Conservation (phyloP, 2,329 filamentous ascomycete genomes). For the Rutstroemia sp. region DNA sequence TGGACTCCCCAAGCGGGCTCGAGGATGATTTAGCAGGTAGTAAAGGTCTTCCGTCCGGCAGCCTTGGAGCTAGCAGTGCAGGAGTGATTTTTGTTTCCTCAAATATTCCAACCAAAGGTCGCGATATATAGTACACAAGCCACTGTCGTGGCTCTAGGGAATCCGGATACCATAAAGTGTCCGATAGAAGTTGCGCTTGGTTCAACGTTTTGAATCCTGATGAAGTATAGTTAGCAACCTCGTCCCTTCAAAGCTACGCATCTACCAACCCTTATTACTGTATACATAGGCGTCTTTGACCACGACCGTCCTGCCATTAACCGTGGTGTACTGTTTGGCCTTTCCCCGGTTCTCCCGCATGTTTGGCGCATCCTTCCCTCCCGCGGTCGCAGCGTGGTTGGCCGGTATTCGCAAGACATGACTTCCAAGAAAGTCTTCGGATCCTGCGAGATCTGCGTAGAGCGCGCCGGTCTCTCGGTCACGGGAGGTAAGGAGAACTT, state of each 20-base stretch:
- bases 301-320: conserved; percentile 88
- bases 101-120: conserved; percentile 75
- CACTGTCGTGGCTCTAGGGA: conserved; percentile 86
- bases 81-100: conserved; percentile 67
- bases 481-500: conserved; percentile 79
- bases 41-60: conserved; percentile 26
- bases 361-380: conserved; percentile 54
- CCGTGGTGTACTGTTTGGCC: conserved; percentile 86
- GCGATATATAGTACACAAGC: conserved; percentile 94
- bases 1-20: conserved; percentile 14
- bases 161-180: conserved; percentile 83
- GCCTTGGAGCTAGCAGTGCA: conserved; percentile 49
- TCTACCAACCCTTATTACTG: conserved; percentile 78
- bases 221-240: not conserved
- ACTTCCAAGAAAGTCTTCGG: conserved; percentile 92
- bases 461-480: conserved; percentile 76
- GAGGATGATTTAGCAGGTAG: conserved; percentile 15
- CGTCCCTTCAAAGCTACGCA: not conserved
- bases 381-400: conserved; percentile 40
- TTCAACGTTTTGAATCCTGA: conserved; percentile 84
- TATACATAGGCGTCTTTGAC: conserved; percentile 91
- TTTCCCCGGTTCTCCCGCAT: conserved; percentile 84
- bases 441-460: conserved; percentile 73
- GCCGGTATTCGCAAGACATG: conserved; percentile 85
- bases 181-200: conserved; percentile 79